Evolutionary conservation across 345 rosid genomes (phyloP), one percentile per base, ranked within the genome.

Genomic region (Schrenkiella parvula): DNA sequence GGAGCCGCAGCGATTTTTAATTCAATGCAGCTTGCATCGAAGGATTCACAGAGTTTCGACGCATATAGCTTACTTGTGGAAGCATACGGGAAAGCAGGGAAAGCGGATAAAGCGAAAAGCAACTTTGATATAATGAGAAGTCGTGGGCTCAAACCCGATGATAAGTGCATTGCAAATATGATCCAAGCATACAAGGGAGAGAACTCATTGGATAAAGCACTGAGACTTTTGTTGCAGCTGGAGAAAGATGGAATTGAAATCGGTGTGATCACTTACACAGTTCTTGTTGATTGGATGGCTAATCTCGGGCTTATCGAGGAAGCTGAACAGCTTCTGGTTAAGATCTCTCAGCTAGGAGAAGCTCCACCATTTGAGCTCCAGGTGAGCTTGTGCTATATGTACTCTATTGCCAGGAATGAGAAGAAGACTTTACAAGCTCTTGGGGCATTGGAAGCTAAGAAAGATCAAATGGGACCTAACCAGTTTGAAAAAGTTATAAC

Each of bases 351-450:
- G 78, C 85, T 42, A 72, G 98, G 97, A 14, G 93, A 92, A 77
- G 87, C 81, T 50, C 92, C 93, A 72, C 83, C 92, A 46, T 61
- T 86, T 2, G 83, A 78, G 80, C 71, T 88, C 21, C 96, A 87
- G 34, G 83, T 87, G 61, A 86, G 90, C 81, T 89, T 89, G 65
- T 92, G 97, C 14, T 88, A 77, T 78, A 89, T 92, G 90, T 89
- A 95, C 70, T 75, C 93, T 0, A 80, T 78, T 69, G 82, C 81
- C 0, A 58, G 81, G 54, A 31, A 79, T 7, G 96, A 95, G 89
- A 92, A 83, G 86, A 91, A 89, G 86, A 82, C 93, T 47, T 89
- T 89, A 55, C 93, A 89, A 78, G 80, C 87, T 43, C 84, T 89
- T 26, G 91, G 91, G 43, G 85, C 82, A 61, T 78, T 83, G 78